Conservation (phyloP, 305 asterid species). For the Rubia peregrina region DNA sequence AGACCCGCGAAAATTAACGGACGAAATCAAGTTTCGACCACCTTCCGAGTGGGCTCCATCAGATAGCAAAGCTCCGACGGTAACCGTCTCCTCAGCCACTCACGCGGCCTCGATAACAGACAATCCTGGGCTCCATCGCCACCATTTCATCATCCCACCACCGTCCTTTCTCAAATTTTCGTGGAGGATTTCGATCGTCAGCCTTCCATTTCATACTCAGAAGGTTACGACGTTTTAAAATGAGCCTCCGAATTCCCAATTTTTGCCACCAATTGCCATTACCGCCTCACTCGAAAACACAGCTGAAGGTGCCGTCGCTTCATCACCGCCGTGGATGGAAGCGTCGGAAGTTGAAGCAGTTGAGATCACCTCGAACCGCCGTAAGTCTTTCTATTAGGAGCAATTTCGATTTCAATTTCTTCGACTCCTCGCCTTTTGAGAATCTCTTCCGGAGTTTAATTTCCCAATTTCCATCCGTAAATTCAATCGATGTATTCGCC, state of each 20-base stretch:
- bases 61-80: slow-evolving; percentile 12
- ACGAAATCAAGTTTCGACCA: neutral
- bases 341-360: slow-evolving; percentile 42
- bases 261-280: slow-evolving; percentile 13
- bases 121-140: slow-evolving; percentile 24
- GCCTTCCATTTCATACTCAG: neutral
- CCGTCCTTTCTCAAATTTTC: neutral
- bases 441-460: slow-evolving; percentile 39
- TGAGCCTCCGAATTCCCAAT: slow-evolving; percentile 22
- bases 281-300: slow-evolving; percentile 20
- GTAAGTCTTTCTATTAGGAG: slow-evolving; percentile 20
- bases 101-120: slow-evolving; percentile 4
- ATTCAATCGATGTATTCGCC: slow-evolving; percentile 40
- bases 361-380: slow-evolving; percentile 2
- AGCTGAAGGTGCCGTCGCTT: slow-evolving; percentile 7
- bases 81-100: slow-evolving; percentile 19
- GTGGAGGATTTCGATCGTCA: neutral
- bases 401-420: slow-evolving; percentile 22
- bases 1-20: slow-evolving; percentile 1
- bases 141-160: slow-evolving; percentile 15
- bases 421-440: slow-evolving; percentile 34
- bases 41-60: slow-evolving; percentile 5
- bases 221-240: neutral
- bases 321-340: slow-evolving; percentile 42
- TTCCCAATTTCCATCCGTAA: slow-evolving; percentile 48